Conservation (phyloP, 345 rosid species). For the Physaria fendleri region DNA sequence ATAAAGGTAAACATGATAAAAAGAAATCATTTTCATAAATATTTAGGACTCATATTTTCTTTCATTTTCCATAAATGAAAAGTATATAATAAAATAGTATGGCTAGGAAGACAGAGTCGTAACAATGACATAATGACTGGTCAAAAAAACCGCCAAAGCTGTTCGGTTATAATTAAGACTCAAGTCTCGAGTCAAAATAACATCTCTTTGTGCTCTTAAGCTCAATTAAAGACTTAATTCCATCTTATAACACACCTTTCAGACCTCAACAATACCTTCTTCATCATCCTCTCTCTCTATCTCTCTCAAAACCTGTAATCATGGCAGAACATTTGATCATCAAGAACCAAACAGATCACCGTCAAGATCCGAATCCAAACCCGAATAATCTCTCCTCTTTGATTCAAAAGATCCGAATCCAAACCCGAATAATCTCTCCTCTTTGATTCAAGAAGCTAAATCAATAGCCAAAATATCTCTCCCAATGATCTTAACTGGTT, state of each 20-base stretch:
- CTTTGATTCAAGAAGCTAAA: slow-evolving; percentile 42
- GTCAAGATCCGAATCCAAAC: slow-evolving; percentile 20
- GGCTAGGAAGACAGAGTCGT: slow-evolving; percentile 20
- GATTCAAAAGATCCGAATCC: slow-evolving; percentile 38
- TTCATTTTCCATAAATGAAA: background rate
- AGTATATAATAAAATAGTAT: background rate
- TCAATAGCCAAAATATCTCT: slow-evolving; percentile 52
- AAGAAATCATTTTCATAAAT: too few relatives aligned
- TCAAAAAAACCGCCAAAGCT: slow-evolving; percentile 26
- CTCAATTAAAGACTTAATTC: slow-evolving; percentile 7
- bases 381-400: slow-evolving; percentile 27
- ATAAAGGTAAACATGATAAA: background rate
- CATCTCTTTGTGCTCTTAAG: background rate
- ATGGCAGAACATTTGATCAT: slow-evolving; percentile 38
- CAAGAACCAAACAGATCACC: slow-evolving; percentile 31
- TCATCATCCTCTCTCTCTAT: slow-evolving; percentile 5
- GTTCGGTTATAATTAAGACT: slow-evolving; percentile 7
- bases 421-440: slow-evolving; percentile 21
- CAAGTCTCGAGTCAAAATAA: slow-evolving; percentile 14
- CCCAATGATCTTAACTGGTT: slow-evolving; percentile 63
- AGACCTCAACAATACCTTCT: slow-evolving; percentile 18
- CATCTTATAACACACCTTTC: slow-evolving; percentile 21
- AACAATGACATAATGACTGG: slow-evolving; percentile 20
- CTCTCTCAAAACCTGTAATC: slow-evolving; percentile 23
- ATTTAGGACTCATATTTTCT: too few relatives aligned